phyloP scores from a whole-genome alignment of 345 rosid species.

The Pugionium cornutum region DNA sequence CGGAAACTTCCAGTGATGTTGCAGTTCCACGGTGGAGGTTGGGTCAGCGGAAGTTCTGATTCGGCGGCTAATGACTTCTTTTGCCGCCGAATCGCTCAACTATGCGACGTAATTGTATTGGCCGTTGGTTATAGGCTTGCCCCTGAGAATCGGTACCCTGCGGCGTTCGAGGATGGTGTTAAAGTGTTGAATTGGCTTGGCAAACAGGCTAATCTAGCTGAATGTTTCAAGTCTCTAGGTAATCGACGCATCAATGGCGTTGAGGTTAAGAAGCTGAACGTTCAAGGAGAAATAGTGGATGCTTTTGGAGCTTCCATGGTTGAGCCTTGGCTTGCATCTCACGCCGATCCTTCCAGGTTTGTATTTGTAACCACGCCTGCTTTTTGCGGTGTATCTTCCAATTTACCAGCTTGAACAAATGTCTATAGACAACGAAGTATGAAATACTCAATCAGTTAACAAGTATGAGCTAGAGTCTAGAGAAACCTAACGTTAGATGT shows the following conservation, averaged over 20 bases:
- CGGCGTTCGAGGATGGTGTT: constrained; percentile 78
- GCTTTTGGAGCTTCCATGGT: constrained; percentile 77
- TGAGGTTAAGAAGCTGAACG: constrained; percentile 37
- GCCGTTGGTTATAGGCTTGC: constrained; percentile 90
- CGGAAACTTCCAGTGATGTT: constrained; percentile 74
- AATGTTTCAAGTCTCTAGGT: constrained; percentile 49
- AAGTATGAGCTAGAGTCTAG: constrained; percentile 10
- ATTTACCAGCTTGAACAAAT: too few species aligned
- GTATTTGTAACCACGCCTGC: constrained; percentile 11
- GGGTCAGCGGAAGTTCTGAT: constrained; percentile 74
- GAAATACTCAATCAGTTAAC: not conserved
- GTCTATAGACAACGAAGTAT: not conserved
- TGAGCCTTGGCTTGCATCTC: constrained; percentile 87
- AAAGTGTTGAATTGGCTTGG: constrained; percentile 78
- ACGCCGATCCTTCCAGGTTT: constrained; percentile 70
- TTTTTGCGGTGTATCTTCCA: not conserved
- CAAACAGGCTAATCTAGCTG: constrained; percentile 74
- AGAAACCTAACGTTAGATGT: constrained; percentile 32
- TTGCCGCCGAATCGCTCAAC: constrained; percentile 68
- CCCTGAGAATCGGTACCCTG: constrained; percentile 78
- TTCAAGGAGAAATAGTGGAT: constrained; percentile 52
- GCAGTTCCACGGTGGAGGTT: constrained; percentile 98
- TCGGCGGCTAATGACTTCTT: constrained; percentile 66
- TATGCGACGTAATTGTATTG: constrained; percentile 75
- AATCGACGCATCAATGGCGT: constrained; percentile 40